Evolutionary conservation across 2,329 filamentous ascomycete species (phyloP), one percentile per base, ranked within the genome.

Genomic region (Venturia pyrina): DNA sequence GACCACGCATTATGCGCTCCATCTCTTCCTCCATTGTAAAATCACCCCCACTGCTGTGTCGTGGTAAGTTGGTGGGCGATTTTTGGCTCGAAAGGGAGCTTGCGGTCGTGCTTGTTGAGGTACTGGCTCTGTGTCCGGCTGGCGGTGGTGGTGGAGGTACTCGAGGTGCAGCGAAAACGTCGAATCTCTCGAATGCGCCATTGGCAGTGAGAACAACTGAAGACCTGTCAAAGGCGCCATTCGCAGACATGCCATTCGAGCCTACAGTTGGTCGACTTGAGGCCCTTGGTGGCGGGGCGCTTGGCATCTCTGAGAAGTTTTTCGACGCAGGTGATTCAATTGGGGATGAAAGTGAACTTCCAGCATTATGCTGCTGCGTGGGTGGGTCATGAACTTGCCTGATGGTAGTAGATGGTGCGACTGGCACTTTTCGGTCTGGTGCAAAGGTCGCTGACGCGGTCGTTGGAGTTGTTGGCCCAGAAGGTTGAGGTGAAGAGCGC

Each of bases 11-110:
- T 66, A 97, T 93, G 66, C 93, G 88, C 65, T 90, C 89, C 86
- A 97, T 91, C 73, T 98, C 95, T 75, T 97, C 93, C 69, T 98
- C 93, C 88, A 96, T 87, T 67, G 89, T 95, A 73, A 97, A 95
- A 69, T 96, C 92, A 65, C 88, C 91, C 64, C 90, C 91, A 56
- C 85, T 83, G 75, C 89, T 96, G 68, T 85, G 79, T 46, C 79
- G 78, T 15, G 80, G 80, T 62, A 78, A 67, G 71, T 69, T 10
- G 65, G 68, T 65, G 72, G 70, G 65, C 73, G 70, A 65, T 60
- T 50, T 65, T 32, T 34, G 62, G 11, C 32, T 62, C 5, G 75
- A 76, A 62, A 65, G 73, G 67, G 73, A 77, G 68, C 75, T 81
- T 56, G 77, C 77, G 50, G 76, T 70, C 32, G 78, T 80, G 69